Conservation (phyloP, 192 early-diverging fungal genomes). For the Podila horticola region DNA sequence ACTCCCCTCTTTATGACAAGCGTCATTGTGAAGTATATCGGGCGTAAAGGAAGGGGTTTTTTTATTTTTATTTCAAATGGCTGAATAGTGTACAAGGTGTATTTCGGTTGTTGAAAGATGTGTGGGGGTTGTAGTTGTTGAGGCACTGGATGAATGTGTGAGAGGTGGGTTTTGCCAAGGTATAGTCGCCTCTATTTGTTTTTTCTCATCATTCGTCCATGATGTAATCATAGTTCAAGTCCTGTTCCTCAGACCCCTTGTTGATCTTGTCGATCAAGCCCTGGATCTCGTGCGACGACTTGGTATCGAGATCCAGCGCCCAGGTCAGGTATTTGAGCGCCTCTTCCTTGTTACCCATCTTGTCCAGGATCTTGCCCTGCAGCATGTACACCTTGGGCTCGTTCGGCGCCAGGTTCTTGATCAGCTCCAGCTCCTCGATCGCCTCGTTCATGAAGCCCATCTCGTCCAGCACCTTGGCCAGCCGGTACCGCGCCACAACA, state of each 20-base stretch:
- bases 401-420: constrained; percentile 57
- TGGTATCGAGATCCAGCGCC: constrained; percentile 70
- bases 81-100: too few relatives aligned
- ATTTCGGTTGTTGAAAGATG: too few relatives aligned
- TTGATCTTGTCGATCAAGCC: constrained; percentile 58
- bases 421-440: constrained; percentile 65
- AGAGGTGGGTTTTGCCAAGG: not conserved
- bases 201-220: constrained; percentile 9
- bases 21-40: too few relatives aligned
- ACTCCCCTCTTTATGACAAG: too few relatives aligned
- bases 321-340: constrained; percentile 70
- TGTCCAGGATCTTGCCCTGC: constrained; percentile 66
- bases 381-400: constrained; percentile 74
- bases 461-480: constrained; percentile 70
- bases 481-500: constrained; percentile 71
- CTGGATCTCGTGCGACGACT: constrained; percentile 53
- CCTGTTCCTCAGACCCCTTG: constrained; percentile 19
- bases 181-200: too few relatives aligned
- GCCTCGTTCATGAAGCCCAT: constrained; percentile 72
- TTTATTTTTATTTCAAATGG: too few relatives aligned
- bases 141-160: not conserved
- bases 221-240: constrained; percentile 15
- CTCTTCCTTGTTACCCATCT: constrained; percentile 58
- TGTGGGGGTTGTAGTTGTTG: not conserved
- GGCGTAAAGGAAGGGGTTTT: too few relatives aligned